Base-by-base conservation (phyloP, 192 early-diverging fungal species). In the Rhizophagus clarus region DNA sequence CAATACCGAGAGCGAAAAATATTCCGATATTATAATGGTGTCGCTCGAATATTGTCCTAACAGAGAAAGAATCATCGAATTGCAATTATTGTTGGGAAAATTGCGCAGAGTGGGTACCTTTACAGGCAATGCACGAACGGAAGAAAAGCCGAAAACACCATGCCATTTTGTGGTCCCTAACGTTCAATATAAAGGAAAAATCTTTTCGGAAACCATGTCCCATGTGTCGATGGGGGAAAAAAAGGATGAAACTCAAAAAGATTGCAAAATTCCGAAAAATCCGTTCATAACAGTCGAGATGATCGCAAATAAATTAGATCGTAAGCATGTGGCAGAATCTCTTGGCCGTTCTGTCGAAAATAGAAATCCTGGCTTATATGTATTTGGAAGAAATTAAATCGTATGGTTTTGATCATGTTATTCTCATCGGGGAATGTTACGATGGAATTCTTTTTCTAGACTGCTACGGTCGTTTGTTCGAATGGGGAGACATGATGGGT, bases 401-500 rank as follows among this genome's bases (percentile, higher is more conserved):
- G 71, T 72, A n/a, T 15, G 71, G 71, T 26, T 72, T 72, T 72
- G 71, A 72, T 72, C 71, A 72, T 45, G 20, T 45, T 20, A 72
- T 72, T 26, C 12, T 72, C 42, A 72, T 72, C 42, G 71, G 71
- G 11, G 0, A 49, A 24, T 26, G 28, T 72, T 26, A 45, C 34
- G 42, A 0, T 45, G 71, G 71, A 24, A 49, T 72, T 49, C 71
- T 72, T 72, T 72, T 72, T 72, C 15, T 72, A 34, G 71, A 72
- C 71, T 72, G 71, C 34, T 72, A 68, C 66, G 66, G 66, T 32
- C 66, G 66, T 68, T 17, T 68, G 29, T 68, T 72, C 42, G 15
- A 40, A 45, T 72, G 71, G 45, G 71, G 42, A 40, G 7, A 7
- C 40, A 42, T 40, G 22, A 73, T 47, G 71, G 7, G 3, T 47